phyloP scores from a whole-genome alignment of 345 rosid species.

The Leavenworthia alabamica region DNA sequence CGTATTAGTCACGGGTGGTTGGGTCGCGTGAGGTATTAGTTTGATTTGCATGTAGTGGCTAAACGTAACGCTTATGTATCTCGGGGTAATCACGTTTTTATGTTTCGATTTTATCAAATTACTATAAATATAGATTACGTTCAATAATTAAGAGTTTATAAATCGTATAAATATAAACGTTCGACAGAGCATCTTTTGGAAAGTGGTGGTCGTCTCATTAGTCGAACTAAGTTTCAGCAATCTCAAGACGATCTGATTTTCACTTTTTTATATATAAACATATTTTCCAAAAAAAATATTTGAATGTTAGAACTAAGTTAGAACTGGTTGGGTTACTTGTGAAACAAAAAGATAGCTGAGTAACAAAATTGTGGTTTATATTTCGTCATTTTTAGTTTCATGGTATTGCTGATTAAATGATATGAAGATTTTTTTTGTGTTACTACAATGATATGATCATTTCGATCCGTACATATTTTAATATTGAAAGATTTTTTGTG shows the following conservation, averaged over 20 bases:
- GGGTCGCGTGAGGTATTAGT: slow-evolving; percentile 29
- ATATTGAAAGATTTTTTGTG: neutral
- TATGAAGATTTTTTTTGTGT: neutral
- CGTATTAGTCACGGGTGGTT: slow-evolving; percentile 9
- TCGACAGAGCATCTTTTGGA: slow-evolving; percentile 77
- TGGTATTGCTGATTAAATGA: neutral
- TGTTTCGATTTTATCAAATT: slow-evolving; percentile 30
- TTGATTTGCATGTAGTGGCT: slow-evolving; percentile 33
- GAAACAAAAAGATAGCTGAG: neutral
- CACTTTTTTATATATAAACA: slow-evolving; percentile 9
- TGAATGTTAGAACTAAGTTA: slow-evolving; percentile 3
- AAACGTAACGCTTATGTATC: slow-evolving; percentile 34
- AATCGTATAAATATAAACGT: slow-evolving; percentile 19
- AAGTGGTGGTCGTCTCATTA: slow-evolving; percentile 82
- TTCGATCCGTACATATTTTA: neutral
- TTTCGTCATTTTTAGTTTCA: neutral
- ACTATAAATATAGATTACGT: slow-evolving; percentile 20
- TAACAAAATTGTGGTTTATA: neutral
- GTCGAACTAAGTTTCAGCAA: slow-evolving; percentile 53
- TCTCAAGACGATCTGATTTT: slow-evolving; percentile 76
- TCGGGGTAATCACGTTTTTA: slow-evolving; percentile 36
- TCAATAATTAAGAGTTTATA: slow-evolving; percentile 17
- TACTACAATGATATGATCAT: neutral
- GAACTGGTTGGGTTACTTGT: neutral
- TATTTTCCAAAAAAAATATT: neutral